Conservation (phyloP, 2,329 filamentous ascomycete genomes). For the Colletotrichum navitas region DNA sequence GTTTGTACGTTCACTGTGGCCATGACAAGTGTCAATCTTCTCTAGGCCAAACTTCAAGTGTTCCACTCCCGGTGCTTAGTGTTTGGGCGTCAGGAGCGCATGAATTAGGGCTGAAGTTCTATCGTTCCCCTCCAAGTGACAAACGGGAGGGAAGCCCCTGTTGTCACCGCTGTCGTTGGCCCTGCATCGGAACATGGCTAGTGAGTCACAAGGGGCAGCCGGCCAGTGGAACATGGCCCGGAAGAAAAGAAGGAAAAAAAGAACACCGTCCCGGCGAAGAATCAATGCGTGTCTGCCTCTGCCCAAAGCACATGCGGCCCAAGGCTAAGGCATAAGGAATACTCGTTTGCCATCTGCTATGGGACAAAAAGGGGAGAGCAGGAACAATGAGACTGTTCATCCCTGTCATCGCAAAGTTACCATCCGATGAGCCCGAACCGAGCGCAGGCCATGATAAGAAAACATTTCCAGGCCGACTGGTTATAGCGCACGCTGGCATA, state of each 20-base stretch:
- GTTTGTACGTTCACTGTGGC: background rate
- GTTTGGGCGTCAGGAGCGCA: slow-evolving; percentile 25
- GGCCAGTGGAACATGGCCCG: background rate
- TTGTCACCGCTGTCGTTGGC: background rate
- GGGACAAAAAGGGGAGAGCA: background rate
- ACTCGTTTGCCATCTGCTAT: background rate
- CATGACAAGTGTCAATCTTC: slow-evolving; percentile 14
- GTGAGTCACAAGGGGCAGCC: background rate
- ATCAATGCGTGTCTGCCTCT: background rate
- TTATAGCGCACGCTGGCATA: slow-evolving; percentile 15
- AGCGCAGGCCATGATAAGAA: slow-evolving; percentile 16
- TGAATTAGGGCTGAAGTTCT: slow-evolving; percentile 29
- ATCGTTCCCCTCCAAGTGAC: background rate
- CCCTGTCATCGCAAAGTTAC: slow-evolving; percentile 39
- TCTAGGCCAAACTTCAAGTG: slow-evolving; percentile 6
- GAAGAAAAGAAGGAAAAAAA: background rate
- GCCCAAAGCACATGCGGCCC: background rate
- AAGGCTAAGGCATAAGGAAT: background rate
- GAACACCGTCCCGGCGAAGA: no score
- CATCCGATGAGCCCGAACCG: slow-evolving; percentile 38
- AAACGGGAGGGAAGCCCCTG: slow-evolving; percentile 6
- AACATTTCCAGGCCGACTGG: background rate
- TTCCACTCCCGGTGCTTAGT: background rate
- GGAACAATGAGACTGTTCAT: background rate
- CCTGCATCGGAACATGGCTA: slow-evolving; percentile 11